These are phyloP conservation scores for Aspergillus campestris DNA, from an alignment of 495 filamentous ascomycete species.

Conservation along the genomic window DNA sequence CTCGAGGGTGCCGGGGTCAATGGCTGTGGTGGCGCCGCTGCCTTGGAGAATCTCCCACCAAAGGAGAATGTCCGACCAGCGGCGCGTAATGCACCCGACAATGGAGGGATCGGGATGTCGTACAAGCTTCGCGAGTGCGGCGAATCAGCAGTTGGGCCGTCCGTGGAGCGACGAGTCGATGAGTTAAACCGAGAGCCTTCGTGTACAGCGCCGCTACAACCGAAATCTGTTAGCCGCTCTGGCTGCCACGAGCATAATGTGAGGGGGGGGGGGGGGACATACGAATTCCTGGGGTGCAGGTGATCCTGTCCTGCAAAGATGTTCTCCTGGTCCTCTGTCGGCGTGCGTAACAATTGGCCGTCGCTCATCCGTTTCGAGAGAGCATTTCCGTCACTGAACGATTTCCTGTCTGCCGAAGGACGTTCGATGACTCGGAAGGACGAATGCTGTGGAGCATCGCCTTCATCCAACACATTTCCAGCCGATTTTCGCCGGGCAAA, in stretches of 20 bases:
- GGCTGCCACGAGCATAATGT: background rate
- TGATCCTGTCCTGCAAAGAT: conserved; percentile 29
- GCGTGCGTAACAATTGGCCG: conserved; percentile 26
- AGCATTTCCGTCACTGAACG: conserved; percentile 41
- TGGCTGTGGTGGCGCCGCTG: conserved; percentile 34
- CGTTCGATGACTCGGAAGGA: conserved; percentile 58
- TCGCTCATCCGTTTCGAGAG: conserved; percentile 34
- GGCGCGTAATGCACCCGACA: conserved; percentile 47
- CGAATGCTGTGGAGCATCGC: conserved; percentile 35
- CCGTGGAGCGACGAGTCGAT: conserved; percentile 65
- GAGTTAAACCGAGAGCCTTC: conserved; percentile 64
- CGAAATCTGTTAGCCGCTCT: conserved; percentile 29
- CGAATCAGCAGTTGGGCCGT: conserved; percentile 40
- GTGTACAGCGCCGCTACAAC: conserved; percentile 55
- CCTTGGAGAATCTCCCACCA: conserved; percentile 38
- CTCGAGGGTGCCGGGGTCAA: conserved; percentile 30
- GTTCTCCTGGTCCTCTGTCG: conserved; percentile 49
- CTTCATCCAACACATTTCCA: conserved; percentile 54
- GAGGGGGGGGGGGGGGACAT: conserved; percentile 19
- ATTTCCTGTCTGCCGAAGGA: conserved; percentile 34
- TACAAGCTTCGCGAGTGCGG: conserved; percentile 40
- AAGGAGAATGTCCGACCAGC: conserved; percentile 72
- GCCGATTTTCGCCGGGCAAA: conserved; percentile 62
- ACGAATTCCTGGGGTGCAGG: conserved; percentile 33
- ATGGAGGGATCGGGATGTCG: conserved; percentile 49